Evolutionary conservation across 2,329 filamentous ascomycete species (phyloP), one percentile per base, ranked within the genome.

Genomic region (Ophiostoma perfectum): DNA sequence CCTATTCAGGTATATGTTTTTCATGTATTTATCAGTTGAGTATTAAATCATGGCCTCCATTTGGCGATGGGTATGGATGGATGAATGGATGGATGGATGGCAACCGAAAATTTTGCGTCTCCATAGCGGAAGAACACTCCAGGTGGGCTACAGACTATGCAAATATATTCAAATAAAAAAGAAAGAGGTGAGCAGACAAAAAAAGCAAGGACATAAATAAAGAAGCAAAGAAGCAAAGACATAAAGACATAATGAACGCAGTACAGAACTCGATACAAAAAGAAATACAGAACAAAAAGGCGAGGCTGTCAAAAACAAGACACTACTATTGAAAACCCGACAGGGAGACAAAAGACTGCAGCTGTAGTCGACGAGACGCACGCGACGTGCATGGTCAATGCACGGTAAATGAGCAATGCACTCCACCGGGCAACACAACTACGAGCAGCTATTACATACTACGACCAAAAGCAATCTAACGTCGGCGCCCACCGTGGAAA

Each of bases 401-500:
- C 49, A 55, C 49, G 49, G 49, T 55, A 55, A 55, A 55, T 36
- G 49, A 55, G 49, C 27, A 27, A 27, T 27, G 27, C 27, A 27
- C 49, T 55, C 49, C 49, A 55, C 49, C 8, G n/a, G 14, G n/a
- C 49, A 55, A 9, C n/a, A 55, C 49, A 18, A 18, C 49, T 55
- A 27, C 27, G 27, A 27, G 27, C 27, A 55, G 49, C 49, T 27
- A 55, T 55, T 55, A 55, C 18, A 55, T n/a, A 27, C 18, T 27
- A 27, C 49, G 6, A 55, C 27, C 27, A 55, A 55, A 55, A 44
- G 27, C 27, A 27, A 27, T 27, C 27, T 27, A 55, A 55, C 36
- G 55, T 60, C 55, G 55, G 55, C 55, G 27, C 55, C 55, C 55
- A 60, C 55, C 55, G 8, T 44, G 42, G 11, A n/a, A 8, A 52